Evolutionary conservation across 1,284 basidiomycete species (phyloP).

Genomic region (Thelephora terrestris): DNA sequence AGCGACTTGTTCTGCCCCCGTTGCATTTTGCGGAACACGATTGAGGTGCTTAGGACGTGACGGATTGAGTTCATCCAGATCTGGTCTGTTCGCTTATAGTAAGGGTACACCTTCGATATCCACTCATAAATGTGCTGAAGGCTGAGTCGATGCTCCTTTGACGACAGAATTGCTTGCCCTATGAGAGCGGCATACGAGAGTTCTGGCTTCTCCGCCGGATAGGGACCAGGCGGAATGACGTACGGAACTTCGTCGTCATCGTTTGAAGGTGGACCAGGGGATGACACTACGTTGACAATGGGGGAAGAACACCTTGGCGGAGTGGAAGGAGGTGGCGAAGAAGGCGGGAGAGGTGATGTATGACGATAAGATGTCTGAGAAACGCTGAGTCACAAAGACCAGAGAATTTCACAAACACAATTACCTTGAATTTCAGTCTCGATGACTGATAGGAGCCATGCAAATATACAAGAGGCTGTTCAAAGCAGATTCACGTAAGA

Average conservation of each 20-base stretch:
- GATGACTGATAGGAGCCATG: too few relatives aligned
- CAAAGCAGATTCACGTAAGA: too few relatives aligned
- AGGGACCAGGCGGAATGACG: conserved; percentile 73
- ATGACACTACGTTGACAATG: conserved; percentile 64
- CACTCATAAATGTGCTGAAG: conserved; percentile 95
- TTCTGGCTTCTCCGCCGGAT: conserved; percentile 67
- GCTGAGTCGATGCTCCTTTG: conserved; percentile 75
- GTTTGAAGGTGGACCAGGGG: conserved; percentile 58
- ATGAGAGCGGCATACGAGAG: conserved; percentile 92
- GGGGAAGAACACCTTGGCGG: conserved; percentile 39
- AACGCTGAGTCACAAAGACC: too few relatives aligned
- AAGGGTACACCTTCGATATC: conserved; percentile 90
- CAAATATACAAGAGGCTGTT: too few relatives aligned
- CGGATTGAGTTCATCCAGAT: conserved; percentile 94
- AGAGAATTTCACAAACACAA: too few relatives aligned
- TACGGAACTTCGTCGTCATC: conserved; percentile 60
- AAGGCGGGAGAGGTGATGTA: conserved; percentile 30
- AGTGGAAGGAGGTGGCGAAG: conserved; percentile 37
- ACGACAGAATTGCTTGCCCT: conserved; percentile 87
- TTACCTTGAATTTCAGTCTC: too few relatives aligned
- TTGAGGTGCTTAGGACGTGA: conserved; percentile 78
- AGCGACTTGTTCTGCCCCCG: conserved; percentile 62
- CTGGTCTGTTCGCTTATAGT: conserved; percentile 87
- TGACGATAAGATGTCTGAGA: too few relatives aligned
- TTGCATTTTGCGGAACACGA: conserved; percentile 64